Evolutionary conservation across 345 rosid species (phyloP).

Genomic region (Eucalyptus curtisii): DNA sequence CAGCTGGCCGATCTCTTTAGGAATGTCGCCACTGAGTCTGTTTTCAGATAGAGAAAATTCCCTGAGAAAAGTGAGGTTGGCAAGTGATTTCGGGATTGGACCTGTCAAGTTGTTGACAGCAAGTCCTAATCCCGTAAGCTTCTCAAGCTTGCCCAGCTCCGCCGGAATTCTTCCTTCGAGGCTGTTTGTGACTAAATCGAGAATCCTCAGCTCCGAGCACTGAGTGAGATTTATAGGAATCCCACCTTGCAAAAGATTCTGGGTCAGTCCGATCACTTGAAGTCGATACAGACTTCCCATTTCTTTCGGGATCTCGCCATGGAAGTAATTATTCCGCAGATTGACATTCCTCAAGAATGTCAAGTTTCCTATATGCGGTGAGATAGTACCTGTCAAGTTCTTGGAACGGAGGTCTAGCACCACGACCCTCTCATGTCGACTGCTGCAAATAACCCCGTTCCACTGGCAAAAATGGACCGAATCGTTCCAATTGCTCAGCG

Average conservation of each 20-base stretch:
- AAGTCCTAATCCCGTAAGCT: neutral
- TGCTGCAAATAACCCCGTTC: conserved; percentile 11
- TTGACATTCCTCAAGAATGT: neutral
- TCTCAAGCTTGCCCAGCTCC: conserved; percentile 4
- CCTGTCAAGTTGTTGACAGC: conserved; percentile 10
- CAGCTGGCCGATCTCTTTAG: conserved; percentile 1
- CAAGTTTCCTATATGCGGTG: conserved; percentile 12
- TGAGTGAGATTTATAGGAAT: conserved; percentile 4
- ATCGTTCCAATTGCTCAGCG: conserved; percentile 5
- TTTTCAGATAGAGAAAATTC: conserved; percentile 5
- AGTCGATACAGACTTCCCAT: conserved; percentile 4
- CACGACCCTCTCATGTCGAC: conserved; percentile 1
- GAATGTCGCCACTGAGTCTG: conserved; percentile 7
- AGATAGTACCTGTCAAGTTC: conserved; percentile 8
- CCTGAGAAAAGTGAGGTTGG: neutral
- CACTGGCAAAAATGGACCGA: conserved; percentile 5
- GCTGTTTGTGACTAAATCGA: conserved; percentile 1
- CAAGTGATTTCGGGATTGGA: conserved; percentile 3
- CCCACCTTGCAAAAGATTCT: conserved; percentile 9
- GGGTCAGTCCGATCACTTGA: neutral
- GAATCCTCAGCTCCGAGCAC: conserved; percentile 2
- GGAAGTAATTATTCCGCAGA: conserved; percentile 4
- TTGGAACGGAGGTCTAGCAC: neutral
- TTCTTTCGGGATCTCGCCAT: conserved; percentile 3
- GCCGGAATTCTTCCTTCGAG: conserved; percentile 10